These are phyloP conservation scores for Phaeotremella fagi DNA, from an alignment of 768 basidiomycete species.

Conservation along the genomic window DNA sequence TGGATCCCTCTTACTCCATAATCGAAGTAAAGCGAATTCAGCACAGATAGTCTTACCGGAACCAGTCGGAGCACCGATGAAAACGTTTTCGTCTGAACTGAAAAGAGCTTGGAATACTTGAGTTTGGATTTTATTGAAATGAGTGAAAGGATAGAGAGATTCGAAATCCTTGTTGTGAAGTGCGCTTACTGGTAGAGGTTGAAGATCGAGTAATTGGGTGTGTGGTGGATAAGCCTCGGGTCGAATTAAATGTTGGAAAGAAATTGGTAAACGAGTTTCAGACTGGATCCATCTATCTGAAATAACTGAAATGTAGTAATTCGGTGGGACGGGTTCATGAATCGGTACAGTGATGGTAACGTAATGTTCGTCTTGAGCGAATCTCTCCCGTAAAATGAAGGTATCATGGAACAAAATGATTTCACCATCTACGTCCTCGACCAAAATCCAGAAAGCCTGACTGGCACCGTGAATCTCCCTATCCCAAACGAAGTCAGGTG, in stretches of 20 bases:
- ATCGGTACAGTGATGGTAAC: conserved; percentile 93
- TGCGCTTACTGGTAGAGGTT: conserved; percentile 80
- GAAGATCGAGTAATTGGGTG: conserved; percentile 87
- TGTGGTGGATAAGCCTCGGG: conserved; percentile 94
- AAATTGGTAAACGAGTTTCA: conserved; percentile 88
- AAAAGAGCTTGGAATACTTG: conserved; percentile 98
- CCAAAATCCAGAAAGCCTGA: conserved; percentile 86
- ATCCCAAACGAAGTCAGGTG: conserved; percentile 98
- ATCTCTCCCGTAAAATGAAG: conserved; percentile 85
- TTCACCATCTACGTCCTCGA: conserved; percentile 97
- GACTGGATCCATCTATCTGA: conserved; percentile 95
- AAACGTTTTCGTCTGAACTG: conserved; percentile 91
- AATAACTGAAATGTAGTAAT: conserved; percentile 92
- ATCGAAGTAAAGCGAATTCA: conserved; percentile 87
- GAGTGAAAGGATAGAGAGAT: conserved; percentile 74
- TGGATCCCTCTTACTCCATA: conserved; percentile 84
- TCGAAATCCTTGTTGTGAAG: conserved; percentile 93
- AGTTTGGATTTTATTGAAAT: conserved; percentile 98
- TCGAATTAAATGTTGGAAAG: conserved; percentile 95
- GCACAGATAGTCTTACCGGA: conserved; percentile 97
- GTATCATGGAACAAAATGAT: conserved; percentile 90
- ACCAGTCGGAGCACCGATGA: conserved; percentile 93
- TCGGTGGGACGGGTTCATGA: conserved; percentile 95
- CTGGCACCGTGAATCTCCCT: conserved; percentile 83
- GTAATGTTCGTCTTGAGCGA: conserved; percentile 88